These are phyloP conservation scores for Chlamydomonas schloesseri DNA, from an alignment of 139 green algal genomes.

Conservation along the genomic window DNA sequence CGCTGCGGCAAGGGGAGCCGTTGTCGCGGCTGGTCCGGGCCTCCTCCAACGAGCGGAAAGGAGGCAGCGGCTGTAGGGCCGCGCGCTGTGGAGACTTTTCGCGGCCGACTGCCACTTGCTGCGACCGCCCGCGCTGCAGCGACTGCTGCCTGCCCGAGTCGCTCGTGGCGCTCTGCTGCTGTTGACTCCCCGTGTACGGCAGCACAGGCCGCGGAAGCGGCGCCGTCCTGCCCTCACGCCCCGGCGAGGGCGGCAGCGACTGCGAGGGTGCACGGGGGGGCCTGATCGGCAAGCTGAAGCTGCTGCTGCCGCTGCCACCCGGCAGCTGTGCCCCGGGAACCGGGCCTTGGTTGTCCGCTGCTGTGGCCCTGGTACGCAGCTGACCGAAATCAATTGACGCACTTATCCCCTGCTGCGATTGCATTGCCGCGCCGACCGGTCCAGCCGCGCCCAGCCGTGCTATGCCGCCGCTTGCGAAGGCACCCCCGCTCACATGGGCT, in stretches of 20 bases:
- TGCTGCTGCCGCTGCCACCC: too few species aligned
- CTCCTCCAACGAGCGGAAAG: background rate
- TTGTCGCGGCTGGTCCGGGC: too few species aligned
- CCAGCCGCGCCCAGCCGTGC: too few species aligned
- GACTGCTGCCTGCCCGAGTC: too few species aligned
- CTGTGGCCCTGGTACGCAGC: background rate
- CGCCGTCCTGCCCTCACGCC: background rate
- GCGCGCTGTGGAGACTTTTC: too few species aligned
- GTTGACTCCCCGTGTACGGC: background rate
- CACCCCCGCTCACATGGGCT: background rate
- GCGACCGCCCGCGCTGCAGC: too few species aligned
- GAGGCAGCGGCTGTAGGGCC: background rate
- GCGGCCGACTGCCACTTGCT: too few species aligned
- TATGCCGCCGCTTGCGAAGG: too few species aligned
- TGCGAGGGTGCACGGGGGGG: background rate
- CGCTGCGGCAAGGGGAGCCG: too few species aligned
- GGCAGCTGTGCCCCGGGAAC: too few species aligned
- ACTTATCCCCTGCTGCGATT: background rate
- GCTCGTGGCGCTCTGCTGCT: background rate
- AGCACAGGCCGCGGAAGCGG: too few species aligned
- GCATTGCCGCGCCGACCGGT: background rate
- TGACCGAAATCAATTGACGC: constrained; percentile 15
- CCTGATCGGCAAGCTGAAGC: background rate
- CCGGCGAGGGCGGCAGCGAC: background rate
- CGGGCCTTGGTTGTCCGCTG: too few species aligned